phyloP scores from a whole-genome alignment of 306 rosid species.

The Malus asiatica region DNA sequence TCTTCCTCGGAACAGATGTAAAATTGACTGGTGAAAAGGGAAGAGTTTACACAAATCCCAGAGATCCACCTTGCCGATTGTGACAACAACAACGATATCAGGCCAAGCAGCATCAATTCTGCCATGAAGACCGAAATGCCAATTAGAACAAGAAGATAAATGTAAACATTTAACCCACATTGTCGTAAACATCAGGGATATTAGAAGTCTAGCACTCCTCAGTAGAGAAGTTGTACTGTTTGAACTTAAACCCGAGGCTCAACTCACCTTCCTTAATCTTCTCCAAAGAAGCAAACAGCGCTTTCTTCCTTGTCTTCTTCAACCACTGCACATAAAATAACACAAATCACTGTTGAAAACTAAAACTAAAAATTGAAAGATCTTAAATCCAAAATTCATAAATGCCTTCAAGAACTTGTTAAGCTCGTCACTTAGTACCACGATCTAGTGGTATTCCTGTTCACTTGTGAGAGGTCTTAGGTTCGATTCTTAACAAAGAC shows the following conservation, averaged over 20 bases:
- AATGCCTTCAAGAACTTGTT: background rate
- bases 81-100: constrained; percentile 83
- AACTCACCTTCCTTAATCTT: constrained; percentile 85
- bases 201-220: background rate
- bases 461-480: too few relatives aligned
- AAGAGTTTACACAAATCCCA: constrained; percentile 78
- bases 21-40: constrained; percentile 66
- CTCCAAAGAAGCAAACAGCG: constrained; percentile 78
- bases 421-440: too few relatives aligned
- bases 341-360: background rate
- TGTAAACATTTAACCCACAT: background rate
- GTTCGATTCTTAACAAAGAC: too few relatives aligned
- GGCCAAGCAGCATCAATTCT: constrained; percentile 98
- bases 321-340: constrained; percentile 59
- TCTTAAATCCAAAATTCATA: background rate
- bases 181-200: background rate
- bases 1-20: constrained; percentile 69
- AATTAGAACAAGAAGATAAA: background rate
- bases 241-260: background rate
- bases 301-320: constrained; percentile 80
- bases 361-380: background rate
- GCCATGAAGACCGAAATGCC: constrained; percentile 17
- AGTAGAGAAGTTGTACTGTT: background rate
- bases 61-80: constrained; percentile 88
- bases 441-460: too few relatives aligned